Base-by-base conservation (phyloP, 352 stramenopile genomes). In the Lagenidium sp. region DNA sequence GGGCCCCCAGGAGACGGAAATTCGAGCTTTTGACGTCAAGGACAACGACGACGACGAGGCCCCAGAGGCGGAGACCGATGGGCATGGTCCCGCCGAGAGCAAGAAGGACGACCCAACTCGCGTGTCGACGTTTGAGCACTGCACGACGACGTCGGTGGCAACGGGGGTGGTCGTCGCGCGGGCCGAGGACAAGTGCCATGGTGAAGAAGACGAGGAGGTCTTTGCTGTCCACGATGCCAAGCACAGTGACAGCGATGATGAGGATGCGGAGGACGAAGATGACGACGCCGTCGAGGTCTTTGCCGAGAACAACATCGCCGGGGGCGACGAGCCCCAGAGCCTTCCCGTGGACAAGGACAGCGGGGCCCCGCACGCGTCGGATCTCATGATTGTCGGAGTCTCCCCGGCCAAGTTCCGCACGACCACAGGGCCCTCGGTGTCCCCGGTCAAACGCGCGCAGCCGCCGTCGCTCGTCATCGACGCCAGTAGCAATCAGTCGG, bases 231-330 rank as follows among this genome's bases (percentile, higher is more conserved):
- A 29, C n/a, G 47, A 54, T 1, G 30, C 2, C 16, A 38, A 49
- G 3, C 22, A 47, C 12, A 23, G 24, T 16, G 47, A 46, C 1
- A 51, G 55, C 10, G 44, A 63, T 8, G 62, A 79, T 1, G 60
- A 74, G 0, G 50, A 63, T 0, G 66, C 72, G 4, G 60, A 59
- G 16, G 29, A 76, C 13, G 72, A 82, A 36, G 55, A n/a, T n/a
- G 28, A 32, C 28, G 28, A 32, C 28, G 28, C 8, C 28, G 28
- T 15, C 8, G 28, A 32, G 28, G 13, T 39, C n/a, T 6, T 18
- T 51, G 5, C 25, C 12, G 16, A 53, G 4, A 19, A 36, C 8
- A 51, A 32, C 28, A 32, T 13, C 28, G 42, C 42, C 18, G 22
- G 30, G 13, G 29, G 24, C 6, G 28, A 36, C 5, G 13, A 5